phyloP scores from a whole-genome alignment of 2,329 filamentous ascomycete genomes.

The Myriosclerotinia duriaeana region DNA sequence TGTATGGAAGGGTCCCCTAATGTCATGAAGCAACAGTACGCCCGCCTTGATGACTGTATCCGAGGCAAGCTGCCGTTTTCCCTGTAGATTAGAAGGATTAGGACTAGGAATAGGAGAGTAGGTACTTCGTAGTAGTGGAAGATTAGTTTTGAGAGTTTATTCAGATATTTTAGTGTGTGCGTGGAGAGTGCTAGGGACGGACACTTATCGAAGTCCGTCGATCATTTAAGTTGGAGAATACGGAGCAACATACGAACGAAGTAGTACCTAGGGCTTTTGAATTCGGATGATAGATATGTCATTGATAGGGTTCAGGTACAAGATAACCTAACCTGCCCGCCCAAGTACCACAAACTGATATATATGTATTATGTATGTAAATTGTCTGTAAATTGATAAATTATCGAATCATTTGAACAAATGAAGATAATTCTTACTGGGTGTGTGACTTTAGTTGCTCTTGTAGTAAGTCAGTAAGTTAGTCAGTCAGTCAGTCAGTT shows the following conservation, averaged over 20 bases:
- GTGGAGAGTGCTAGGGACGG: neutral
- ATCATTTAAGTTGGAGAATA: neutral
- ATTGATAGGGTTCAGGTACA: no score
- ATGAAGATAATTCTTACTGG: no score
- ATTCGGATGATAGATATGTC: no score
- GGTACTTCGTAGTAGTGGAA: neutral
- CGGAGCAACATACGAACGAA: neutral
- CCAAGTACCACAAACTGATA: no score
- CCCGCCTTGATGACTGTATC: neutral
- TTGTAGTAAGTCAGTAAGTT: no score
- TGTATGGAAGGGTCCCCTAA: slow-evolving; percentile 3
- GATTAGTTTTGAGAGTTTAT: neutral
- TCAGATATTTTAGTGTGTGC: slow-evolving; percentile 9
- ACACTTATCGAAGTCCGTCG: slow-evolving; percentile 9
- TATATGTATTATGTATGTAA: no score
- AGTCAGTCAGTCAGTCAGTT: no score
- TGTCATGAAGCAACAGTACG: neutral
- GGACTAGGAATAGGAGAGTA: neutral
- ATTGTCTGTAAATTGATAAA: no score
- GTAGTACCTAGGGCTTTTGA: no score
- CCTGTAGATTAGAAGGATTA: neutral
- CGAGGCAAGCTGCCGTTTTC: slow-evolving; percentile 9
- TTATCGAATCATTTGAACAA: neutral
- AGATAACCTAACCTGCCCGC: no score
- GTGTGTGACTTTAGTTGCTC: no score